Percentiles rank a stretch among this genome's conserved stretches.
Conservation (phyloP, 2,329 filamentous ascomycete genomes). For the Trichoderma sp. region DNA sequence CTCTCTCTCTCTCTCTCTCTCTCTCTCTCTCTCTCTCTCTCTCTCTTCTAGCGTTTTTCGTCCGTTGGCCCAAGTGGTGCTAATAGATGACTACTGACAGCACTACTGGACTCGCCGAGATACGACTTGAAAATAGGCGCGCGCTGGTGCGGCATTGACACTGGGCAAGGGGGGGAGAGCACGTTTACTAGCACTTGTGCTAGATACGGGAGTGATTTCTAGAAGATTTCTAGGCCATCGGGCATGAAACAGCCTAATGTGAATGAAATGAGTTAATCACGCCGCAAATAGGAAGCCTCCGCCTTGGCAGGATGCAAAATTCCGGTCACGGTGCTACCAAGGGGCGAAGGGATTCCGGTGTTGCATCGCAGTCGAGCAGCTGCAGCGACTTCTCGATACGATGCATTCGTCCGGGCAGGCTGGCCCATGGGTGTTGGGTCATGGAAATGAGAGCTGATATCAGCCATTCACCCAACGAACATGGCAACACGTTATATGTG, state of each 20-base stretch:
- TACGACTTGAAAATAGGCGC: not conserved
- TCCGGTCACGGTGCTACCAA: not conserved
- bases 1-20: too few relatives aligned
- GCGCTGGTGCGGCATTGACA: constrained; percentile 13
- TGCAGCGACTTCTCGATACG: constrained; percentile 17
- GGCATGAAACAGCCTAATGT: constrained; percentile 19
- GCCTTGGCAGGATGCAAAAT: not conserved
- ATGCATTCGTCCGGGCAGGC: constrained; percentile 13
- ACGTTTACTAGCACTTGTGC: not conserved
- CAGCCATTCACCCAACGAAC: not conserved
- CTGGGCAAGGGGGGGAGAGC: not conserved
- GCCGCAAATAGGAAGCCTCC: not conserved
- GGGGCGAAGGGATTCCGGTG: not conserved
- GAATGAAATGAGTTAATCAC: constrained; percentile 21
- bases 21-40: too few relatives aligned
- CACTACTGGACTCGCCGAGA: not conserved
- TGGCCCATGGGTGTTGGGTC: constrained; percentile 6
- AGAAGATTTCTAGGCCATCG: constrained; percentile 18
- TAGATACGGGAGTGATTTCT: constrained; percentile 10
- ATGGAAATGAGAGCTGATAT: constrained; percentile 1
- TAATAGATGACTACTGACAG: not conserved
- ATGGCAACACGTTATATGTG: not conserved
- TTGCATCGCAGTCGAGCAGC: constrained; percentile 12
- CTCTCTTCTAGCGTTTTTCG: not conserved
- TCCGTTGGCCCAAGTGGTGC: not conserved